Evolutionary conservation across 139 green algal species (phyloP), one percentile per base, ranked within the genome.

Genomic region (Coelastrella sp.): DNA sequence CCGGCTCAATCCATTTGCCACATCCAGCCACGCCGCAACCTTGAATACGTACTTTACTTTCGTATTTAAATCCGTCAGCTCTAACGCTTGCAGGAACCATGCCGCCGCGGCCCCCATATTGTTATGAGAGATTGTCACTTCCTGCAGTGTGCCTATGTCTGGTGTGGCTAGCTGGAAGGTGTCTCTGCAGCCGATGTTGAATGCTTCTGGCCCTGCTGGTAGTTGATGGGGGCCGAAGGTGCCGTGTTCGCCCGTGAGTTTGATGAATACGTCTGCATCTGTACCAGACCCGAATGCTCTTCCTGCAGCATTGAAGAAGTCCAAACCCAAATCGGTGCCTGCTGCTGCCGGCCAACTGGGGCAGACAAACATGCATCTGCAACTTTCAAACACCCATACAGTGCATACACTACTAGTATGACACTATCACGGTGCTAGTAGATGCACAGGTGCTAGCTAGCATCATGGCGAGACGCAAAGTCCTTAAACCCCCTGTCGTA

Each of bases 21-120:
- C 57, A 60, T 96, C 94, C 88, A 96, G 89, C 95, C 95, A 96
- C 56, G 86, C 91, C 17, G 92, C 89, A 22, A 94, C 94, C 85
- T 92, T 86, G 77, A 95, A 96, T 13, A 85, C 22, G 23, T 92
- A 83, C 5, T 54, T 32, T 80, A 11, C 73, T 82, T 81, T 82
- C 13, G 89, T 92, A 7, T 79, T 91, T 58, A 92, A 91, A 73
- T 92, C 91, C 60, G 81, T 86, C 77, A 83, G 54, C 82, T 95
- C 93, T 17, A 93, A 81, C 0, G 73, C 57, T 2, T 93, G 85
- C 60, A 96, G 85, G 47, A 92, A 91, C 94, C 94, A 96, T 0
- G 93, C 91, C 0, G 93, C 78, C 14, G 92, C 93, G 2, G 94
- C 79, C 23, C 94, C 94, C 85, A 92, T 94, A 88, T 93, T 90